Evolutionary conservation across 176 grass and related monocot species (phyloP), one percentile per base, ranked within the genome.

Genomic region (Musa troglodytarum): DNA sequence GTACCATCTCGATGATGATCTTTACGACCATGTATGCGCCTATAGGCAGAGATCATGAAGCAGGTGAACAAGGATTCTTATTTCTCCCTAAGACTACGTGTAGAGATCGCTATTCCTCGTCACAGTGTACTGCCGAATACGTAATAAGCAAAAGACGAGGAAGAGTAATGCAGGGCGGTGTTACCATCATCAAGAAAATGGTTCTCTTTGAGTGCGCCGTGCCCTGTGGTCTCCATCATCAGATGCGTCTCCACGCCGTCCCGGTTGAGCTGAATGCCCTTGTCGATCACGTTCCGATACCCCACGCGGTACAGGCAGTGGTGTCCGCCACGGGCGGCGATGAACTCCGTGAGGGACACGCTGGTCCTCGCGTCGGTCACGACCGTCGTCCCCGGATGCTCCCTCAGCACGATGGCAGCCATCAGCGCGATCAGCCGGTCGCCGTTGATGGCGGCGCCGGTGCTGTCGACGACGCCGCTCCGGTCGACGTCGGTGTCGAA

Each of bases 401-500:
- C 89, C 50, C 0, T 65, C 53, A 96, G 84, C 71, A 87, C 88
- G 53, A 96, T 80, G 15, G 86, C 74, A 4, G 92, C 85, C 78
- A 96, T 92, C 76, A 96, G 77, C 53, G 92, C 89, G n/a, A 96
- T 96, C 49, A 96, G 83, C 3, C 82, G 76, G 65, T 96, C 89
- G 2, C 92, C 89, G 66, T 96, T 96, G 78, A 96, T 89, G 51
- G 84, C 56, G 0, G 79, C 66, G 3, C 84, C 92, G 1, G 56
- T 66, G 15, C 0, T 54, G 74, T 92, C 92, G 10, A 96, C 92
- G 4, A 96, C 86, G 49, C 92, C 92, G 61, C 92, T 87, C 23
- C 89, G 92, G 80, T 92, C 92, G 12, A 96, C 92, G 78, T 96
- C 89, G 11, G 92, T 96, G 83, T 96, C 89, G 71, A 96, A 96